phyloP scores from a whole-genome alignment of 768 basidiomycete species.

The Naganishia vishniacii region DNA sequence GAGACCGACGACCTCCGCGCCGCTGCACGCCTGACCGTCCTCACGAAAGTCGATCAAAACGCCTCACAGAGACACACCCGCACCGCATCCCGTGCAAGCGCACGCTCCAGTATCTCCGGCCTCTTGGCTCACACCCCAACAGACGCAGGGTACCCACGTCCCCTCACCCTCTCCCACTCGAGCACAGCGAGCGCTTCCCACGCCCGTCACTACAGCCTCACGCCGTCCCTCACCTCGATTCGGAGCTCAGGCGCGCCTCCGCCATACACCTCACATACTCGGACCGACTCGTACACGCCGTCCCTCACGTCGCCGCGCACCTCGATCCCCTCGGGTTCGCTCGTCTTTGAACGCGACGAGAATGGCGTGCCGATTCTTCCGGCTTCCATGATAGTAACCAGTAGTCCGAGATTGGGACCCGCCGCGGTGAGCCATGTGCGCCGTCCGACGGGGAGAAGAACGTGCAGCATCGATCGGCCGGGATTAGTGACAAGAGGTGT shows the following conservation, averaged over 20 bases:
- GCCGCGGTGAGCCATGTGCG: too few species aligned
- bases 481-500: not conserved
- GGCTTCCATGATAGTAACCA: not conserved
- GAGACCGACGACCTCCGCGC: constrained; percentile 71
- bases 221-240: constrained; percentile 1
- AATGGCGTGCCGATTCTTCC: constrained; percentile 6
- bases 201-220: constrained; percentile 1
- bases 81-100: constrained; percentile 36
- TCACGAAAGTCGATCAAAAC: constrained; percentile 13
- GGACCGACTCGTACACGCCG: constrained; percentile 8
- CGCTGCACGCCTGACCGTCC: not conserved
- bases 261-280: not conserved
- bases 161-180: not conserved
- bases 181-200: constrained; percentile 10
- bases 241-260: constrained; percentile 3
- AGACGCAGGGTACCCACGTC: not conserved
- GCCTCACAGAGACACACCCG: constrained; percentile 27
- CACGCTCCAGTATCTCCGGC: not conserved
- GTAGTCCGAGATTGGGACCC: not conserved
- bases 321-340: not conserved
- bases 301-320: not conserved
- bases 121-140: not conserved
- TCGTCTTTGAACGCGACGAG: constrained; percentile 15
- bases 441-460: not conserved
- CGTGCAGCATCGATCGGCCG: constrained; percentile 8